Conservation (phyloP, 176 grass and related monocot genomes). For the Rhynchospora breviuscula region DNA sequence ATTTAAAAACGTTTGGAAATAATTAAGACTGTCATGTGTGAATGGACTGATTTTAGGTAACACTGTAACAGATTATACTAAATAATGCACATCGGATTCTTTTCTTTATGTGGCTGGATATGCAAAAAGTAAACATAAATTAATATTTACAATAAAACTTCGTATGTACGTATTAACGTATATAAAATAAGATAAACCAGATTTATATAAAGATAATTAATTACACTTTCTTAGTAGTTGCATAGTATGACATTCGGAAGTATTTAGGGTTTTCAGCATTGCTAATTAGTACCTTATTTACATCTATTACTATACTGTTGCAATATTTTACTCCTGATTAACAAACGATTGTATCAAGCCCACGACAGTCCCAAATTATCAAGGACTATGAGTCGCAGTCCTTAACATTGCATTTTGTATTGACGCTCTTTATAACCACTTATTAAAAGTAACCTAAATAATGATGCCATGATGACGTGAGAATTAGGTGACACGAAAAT, state of each 20-base stretch:
- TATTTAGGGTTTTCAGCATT: no score
- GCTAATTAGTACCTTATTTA: no score
- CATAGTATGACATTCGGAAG: no score
- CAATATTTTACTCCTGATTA: neutral
- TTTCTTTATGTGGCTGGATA: no score
- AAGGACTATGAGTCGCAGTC: neutral
- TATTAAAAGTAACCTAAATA: neutral
- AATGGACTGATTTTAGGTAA: neutral
- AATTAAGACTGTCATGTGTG: neutral
- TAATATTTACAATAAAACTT: no score
- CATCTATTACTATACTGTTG: neutral
- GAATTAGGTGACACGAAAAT: neutral
- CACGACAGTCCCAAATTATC: neutral
- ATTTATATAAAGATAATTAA: no score
- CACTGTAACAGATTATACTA: no score
- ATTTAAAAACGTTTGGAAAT: neutral
- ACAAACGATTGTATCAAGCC: neutral
- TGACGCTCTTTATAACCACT: neutral
- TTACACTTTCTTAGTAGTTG: no score
- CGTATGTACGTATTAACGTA: no score
- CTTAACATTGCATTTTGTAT: neutral
- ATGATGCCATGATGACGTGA: neutral
- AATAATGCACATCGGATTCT: no score
- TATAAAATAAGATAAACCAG: no score
- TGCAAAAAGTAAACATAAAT: no score